These are phyloP conservation scores for Ophiocordyceps camponoti-rufipedis DNA, from an alignment of 2,329 filamentous ascomycete genomes.

Conservation along the genomic window DNA sequence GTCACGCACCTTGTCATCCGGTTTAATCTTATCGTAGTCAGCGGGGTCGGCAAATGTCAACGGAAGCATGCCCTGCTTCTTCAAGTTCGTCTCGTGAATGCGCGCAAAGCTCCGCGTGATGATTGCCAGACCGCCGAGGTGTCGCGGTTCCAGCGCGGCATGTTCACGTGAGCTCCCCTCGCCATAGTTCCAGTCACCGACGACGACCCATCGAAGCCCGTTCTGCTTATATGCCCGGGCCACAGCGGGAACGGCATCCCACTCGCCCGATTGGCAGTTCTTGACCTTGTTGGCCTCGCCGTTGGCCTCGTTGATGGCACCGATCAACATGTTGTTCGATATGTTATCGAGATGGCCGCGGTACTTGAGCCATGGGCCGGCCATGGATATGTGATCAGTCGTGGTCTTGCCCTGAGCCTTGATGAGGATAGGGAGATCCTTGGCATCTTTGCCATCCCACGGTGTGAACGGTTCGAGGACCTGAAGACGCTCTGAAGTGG, in stretches of 20 bases:
- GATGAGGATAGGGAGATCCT: conserved; percentile 61
- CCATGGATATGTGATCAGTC: conserved; percentile 94
- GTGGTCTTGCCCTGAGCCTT: conserved; percentile 97
- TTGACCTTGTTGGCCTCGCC: conserved; percentile 86
- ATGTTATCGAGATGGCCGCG: conserved; percentile 98
- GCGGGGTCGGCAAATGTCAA: conserved; percentile 76
- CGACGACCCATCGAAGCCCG: conserved; percentile 71
- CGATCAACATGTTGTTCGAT: conserved; percentile 90
- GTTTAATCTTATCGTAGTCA: conserved; percentile 71
- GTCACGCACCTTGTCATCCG: conserved; percentile 53
- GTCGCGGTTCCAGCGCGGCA: conserved; percentile 78
- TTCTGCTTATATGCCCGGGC: conserved; percentile 66
- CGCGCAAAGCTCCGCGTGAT: conserved; percentile 79
- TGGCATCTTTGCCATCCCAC: conserved; percentile 48
- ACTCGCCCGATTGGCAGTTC: conserved; percentile 53
- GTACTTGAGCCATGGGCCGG: conserved; percentile 96
- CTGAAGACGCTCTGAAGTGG: conserved; percentile 73
- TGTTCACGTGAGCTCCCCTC: conserved; percentile 86
- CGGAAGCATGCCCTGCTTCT: conserved; percentile 94
- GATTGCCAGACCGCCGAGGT: conserved; percentile 70
- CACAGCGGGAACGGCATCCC: conserved; percentile 69
- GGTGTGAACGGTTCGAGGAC: conserved; percentile 76
- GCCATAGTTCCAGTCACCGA: conserved; percentile 95
- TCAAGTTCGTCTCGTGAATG: conserved; percentile 90
- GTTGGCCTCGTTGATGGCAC: conserved; percentile 80